Base-by-base conservation (phyloP, 139 green algal genomes). In the Volvox reticuliferus region DNA sequence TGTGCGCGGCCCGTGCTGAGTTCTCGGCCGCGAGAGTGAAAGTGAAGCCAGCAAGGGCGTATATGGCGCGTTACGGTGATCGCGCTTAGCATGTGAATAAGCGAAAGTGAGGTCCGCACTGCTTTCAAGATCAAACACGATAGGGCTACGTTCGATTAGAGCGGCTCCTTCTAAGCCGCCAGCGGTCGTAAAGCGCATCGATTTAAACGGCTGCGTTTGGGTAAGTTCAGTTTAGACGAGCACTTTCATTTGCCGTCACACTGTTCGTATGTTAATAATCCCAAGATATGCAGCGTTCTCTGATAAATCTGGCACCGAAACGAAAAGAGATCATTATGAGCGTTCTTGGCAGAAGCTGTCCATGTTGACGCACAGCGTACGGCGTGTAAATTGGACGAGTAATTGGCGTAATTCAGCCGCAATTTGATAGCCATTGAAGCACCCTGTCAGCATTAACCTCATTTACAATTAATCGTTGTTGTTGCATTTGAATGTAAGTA, bases 171-270 rank as follows among this genome's bases (percentile, higher is more conserved):
- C 9, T n/a, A 75, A 67, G 55, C 80, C 80, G 50, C 80, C 50
- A 13, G 55, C 55, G 26, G 62, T 87, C 82, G 82, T 87, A 61
- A 87, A 87, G 82, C 35, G 82, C 82, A 87, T 87, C 32, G 62
- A 86, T 75, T 86, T 19, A 79, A 32, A 30, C 1, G 22, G 71
- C 21, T 1, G 71, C 21, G 2, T 30, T 79, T n/a, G 71, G 71
- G 35, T 35, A 35, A 20, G 16, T 79, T 30, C 17, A 36, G 2
- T 79, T 30, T 79, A 35, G 18, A 21, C 30, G 32, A 79, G 35
- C 28, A 35, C 71, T 14, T 30, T 30, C 71, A 79, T 79, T 79
- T 14, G 71, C 71, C 28, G 32, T 36, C 2, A 35, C 22, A 2
- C 6, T 28, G 9, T 75, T 75, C 14, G 67, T n/a, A n/a, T n/a